Percentiles rank a stretch among this genome's conserved stretches.
These are phyloP conservation scores for Prunus fruticosa DNA, from an alignment of 306 rosid species.

Conservation along the genomic window DNA sequence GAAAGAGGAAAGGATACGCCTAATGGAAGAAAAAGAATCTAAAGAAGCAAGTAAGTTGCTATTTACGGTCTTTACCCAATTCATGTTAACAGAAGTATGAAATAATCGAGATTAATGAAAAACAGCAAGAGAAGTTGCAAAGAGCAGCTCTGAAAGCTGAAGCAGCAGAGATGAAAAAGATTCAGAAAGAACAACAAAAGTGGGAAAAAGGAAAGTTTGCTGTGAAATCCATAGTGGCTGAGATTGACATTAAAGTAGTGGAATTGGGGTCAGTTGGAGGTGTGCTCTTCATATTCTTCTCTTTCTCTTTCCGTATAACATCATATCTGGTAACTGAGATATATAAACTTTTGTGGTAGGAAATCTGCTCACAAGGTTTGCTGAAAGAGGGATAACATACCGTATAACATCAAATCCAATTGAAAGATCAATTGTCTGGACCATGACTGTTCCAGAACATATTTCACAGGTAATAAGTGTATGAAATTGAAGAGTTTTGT, in stretches of 20 bases:
- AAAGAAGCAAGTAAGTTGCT: constrained; percentile 58
- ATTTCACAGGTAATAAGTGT: constrained; percentile 60
- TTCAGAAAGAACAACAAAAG: constrained; percentile 76
- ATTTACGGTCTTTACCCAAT: constrained; percentile 15
- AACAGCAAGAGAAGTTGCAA: constrained; percentile 78
- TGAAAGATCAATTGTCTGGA: constrained; percentile 83
- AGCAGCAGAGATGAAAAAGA: constrained; percentile 68
- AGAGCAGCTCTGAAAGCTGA: constrained; percentile 84
- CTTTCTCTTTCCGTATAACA: neutral
- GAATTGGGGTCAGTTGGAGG: constrained; percentile 93
- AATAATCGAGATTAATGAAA: constrained; percentile 23
- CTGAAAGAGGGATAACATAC: constrained; percentile 75
- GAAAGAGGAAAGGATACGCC: constrained; percentile 64
- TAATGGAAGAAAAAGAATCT: constrained; percentile 80
- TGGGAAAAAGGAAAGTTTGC: constrained; percentile 94
- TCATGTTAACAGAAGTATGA: constrained; percentile 13
- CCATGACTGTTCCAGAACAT: constrained; percentile 80
- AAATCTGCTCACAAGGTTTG: constrained; percentile 77
- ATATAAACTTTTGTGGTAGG: constrained; percentile 43
- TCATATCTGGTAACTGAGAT: neutral
- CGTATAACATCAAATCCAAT: constrained; percentile 82
- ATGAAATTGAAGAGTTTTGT: neutral
- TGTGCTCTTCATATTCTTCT: constrained; percentile 22
- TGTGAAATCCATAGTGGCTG: constrained; percentile 73
- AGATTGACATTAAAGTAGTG: constrained; percentile 78